These are phyloP conservation scores for Aspergillus brunneoviolaceus DNA, from an alignment of 2,329 filamentous ascomycete genomes.

Conservation along the genomic window DNA sequence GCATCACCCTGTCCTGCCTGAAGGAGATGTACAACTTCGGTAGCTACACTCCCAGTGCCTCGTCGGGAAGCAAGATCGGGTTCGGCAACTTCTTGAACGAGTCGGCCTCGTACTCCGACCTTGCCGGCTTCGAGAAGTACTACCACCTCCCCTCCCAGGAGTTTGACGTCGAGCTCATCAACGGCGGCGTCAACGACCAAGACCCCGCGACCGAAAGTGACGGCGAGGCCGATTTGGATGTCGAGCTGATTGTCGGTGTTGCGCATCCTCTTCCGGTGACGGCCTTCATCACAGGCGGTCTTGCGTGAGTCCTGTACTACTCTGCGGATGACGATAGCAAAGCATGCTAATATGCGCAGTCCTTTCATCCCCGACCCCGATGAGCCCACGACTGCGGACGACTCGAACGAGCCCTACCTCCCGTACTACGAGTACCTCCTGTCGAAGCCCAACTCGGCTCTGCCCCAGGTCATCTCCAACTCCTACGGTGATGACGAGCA, in stretches of 20 bases:
- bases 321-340: background rate
- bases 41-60: constrained; percentile 46
- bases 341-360: constrained; percentile 23
- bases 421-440: constrained; percentile 62
- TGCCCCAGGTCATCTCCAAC: constrained; percentile 63
- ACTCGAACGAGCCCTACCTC: constrained; percentile 69
- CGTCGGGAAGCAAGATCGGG: constrained; percentile 50
- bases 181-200: constrained; percentile 45
- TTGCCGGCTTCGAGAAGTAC: constrained; percentile 41
- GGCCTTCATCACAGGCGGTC: constrained; percentile 1
- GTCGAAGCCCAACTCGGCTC: constrained; percentile 43
- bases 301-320: background rate
- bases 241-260: constrained; percentile 57
- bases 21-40: constrained; percentile 52
- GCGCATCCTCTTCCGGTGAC: constrained; percentile 53
- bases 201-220: constrained; percentile 39
- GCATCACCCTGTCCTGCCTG: constrained; percentile 51
- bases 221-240: constrained; percentile 61
- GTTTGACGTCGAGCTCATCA: constrained; percentile 36
- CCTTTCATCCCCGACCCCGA: constrained; percentile 53
- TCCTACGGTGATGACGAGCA: constrained; percentile 67
- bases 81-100: constrained; percentile 56
- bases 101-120: constrained; percentile 50
- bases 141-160: constrained; percentile 45
- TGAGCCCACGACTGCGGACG: constrained; percentile 31